Evolutionary conservation across 768 basidiomycete species (phyloP).

Genomic region (Rhodotorula toruloides): DNA sequence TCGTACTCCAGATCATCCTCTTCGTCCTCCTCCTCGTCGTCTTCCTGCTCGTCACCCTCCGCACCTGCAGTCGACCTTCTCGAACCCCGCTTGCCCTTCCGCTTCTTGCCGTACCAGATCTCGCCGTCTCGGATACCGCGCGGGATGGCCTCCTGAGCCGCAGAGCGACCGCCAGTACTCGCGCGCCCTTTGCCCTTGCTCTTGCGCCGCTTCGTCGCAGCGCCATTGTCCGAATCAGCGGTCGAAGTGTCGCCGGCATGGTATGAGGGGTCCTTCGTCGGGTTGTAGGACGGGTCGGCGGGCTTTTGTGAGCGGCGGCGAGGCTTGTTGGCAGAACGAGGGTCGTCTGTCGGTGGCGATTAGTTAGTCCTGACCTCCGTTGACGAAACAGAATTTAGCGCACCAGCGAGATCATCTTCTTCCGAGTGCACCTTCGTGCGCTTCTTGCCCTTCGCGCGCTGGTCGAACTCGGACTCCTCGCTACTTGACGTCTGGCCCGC

Average conservation of each 20-base stretch:
- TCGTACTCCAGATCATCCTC: conserved; percentile 13
- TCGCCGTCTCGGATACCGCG: conserved; percentile 28
- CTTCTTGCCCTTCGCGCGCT: conserved; percentile 18
- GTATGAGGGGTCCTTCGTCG: conserved; percentile 11
- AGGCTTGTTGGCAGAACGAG: conserved; percentile 1
- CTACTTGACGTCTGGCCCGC: conserved; percentile 18
- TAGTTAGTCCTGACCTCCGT: neutral
- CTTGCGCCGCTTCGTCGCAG: conserved; percentile 6
- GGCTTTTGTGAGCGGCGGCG: conserved; percentile 15
- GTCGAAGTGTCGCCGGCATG: conserved; percentile 15
- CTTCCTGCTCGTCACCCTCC: conserved; percentile 7
- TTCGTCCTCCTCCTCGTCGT: neutral
- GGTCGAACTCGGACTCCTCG: conserved; percentile 21
- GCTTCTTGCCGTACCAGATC: conserved; percentile 36
- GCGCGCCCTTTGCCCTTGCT: conserved; percentile 26
- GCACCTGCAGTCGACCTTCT: neutral
- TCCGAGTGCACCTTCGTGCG: conserved; percentile 14
- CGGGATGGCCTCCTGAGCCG: conserved; percentile 16
- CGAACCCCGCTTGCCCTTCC: conserved; percentile 11
- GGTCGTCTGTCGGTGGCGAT: neutral
- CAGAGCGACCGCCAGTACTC: neutral
- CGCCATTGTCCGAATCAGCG: conserved; percentile 5
- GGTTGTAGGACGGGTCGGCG: conserved; percentile 19
- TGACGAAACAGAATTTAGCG: neutral
- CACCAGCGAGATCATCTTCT: conserved; percentile 10